A percentile compares a stretch with the other conserved stretches of the same genome.
Conservation (phyloP, 495 filamentous ascomycete genomes). For the Talaromyces proteolyticus region DNA sequence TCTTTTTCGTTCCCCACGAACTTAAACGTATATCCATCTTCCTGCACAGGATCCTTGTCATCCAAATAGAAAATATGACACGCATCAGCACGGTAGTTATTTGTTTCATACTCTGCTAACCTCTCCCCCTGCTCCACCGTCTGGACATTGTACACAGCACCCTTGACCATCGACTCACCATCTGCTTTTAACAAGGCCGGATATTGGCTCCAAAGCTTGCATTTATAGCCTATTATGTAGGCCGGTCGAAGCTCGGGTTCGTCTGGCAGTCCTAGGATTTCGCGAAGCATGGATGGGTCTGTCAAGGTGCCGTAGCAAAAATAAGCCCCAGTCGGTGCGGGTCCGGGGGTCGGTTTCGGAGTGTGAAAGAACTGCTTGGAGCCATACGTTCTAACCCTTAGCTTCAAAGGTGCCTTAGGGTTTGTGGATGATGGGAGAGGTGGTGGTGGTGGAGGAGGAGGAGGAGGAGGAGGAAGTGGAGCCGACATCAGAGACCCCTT, state of each 20-base stretch:
- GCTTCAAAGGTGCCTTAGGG: neutral
- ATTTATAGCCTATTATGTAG: slow-evolving; percentile 9
- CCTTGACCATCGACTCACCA: slow-evolving; percentile 8
- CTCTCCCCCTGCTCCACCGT: slow-evolving; percentile 12
- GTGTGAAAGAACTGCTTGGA: neutral
- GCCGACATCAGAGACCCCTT: no score
- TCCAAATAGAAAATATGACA: slow-evolving; percentile 19
- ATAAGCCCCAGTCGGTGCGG: slow-evolving; percentile 9
- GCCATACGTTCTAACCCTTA: neutral
- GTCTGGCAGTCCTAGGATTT: slow-evolving; percentile 13
- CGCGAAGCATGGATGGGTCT: slow-evolving; percentile 12
- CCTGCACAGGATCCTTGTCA: slow-evolving; percentile 6
- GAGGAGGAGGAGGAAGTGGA: neutral
- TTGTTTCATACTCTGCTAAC: slow-evolving; percentile 23
- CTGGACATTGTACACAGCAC: slow-evolving; percentile 18
- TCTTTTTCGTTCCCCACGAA: slow-evolving; percentile 21
- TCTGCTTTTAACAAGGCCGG: slow-evolving; percentile 17
- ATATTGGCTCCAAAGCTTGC: slow-evolving; percentile 21
- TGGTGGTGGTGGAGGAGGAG: neutral
- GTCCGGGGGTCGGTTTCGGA: neutral
- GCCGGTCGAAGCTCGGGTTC: slow-evolving; percentile 10
- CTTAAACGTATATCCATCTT: slow-evolving; percentile 17
- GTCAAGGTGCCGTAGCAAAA: slow-evolving; percentile 28
- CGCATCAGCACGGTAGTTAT: slow-evolving; percentile 12
- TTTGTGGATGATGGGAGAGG: neutral